Evolutionary conservation across 805 yeast species (phyloP), one percentile per base, ranked within the genome.

Genomic region (Metschnikowia orientalis): DNA sequence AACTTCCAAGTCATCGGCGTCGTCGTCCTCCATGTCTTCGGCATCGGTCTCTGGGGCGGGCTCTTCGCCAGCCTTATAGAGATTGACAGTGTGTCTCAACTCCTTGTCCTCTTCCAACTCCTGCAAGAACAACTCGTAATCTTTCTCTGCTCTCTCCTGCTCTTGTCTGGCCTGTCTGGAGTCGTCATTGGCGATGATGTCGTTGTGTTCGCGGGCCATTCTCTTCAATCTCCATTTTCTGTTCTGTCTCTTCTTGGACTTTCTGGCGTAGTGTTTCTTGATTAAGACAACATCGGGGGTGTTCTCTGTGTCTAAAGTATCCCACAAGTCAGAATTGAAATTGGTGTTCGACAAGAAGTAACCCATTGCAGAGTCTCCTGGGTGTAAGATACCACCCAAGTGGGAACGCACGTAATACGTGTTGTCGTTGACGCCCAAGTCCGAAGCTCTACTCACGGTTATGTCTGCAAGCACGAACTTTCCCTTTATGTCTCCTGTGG

Each of bases 31-130:
- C 40, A 32, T 34, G 6, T 68, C 65, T 22, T 56, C 69, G 6
- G 58, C 78, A 52, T 63, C 73, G 18, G 61, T 76, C 16, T 53
- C 53, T 19, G 39, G 43, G 10, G 42, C 49, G 9, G 50, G 51
- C 32, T 33, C 46, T 22, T 48, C 57, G 33, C 50, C 59, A 34
- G 81, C 77, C 66, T 88, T 92, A 70, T 92, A 92, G 52, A 92
- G 54, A 56, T 92, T 90, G 59, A 92, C 77, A 28, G 87, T 78
- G 51, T 82, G 88, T 69, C 98, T 83, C 57, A 92, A 74, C 57
- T 92, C 98, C 35, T 79, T 79, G 63, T 92, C 98, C 63, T 92
- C 97, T 69, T 92, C 98, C 57, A 92, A 77, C 60, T 92, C 96
- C 66, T 87, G 97, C 65, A 92, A 75, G 85, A 92, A 92, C 47